Conservation (phyloP, 1,139 yeast species). For the Lodderomyces parapsilosis region DNA sequence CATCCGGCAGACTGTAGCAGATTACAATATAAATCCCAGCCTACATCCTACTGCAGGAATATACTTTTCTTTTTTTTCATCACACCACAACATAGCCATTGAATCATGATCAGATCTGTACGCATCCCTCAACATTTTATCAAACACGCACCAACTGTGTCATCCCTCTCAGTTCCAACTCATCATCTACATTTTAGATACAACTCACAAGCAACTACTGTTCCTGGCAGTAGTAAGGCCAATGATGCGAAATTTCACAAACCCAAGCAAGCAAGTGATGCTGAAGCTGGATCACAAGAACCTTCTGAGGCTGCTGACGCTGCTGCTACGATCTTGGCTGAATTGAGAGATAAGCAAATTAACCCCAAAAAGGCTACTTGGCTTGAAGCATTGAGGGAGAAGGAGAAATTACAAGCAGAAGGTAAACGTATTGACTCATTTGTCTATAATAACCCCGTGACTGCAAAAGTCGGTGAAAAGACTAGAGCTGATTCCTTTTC, state of each 20-base stretch:
- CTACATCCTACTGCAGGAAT: background rate
- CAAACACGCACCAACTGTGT: background rate
- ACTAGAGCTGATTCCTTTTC: slow-evolving; percentile 77
- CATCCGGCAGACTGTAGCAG: no score
- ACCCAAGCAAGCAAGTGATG: slow-evolving; percentile 23
- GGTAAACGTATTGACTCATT: slow-evolving; percentile 72
- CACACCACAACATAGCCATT: background rate
- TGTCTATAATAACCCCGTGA: slow-evolving; percentile 69
- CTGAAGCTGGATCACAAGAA: slow-evolving; percentile 33
- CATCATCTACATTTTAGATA: background rate
- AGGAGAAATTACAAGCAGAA: slow-evolving; percentile 65
- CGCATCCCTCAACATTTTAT: background rate
- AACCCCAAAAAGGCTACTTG: slow-evolving; percentile 67
- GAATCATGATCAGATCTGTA: slow-evolving; percentile 1
- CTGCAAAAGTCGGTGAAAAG: slow-evolving; percentile 68
- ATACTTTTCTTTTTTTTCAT: background rate
- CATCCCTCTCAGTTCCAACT: background rate
- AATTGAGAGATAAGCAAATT: slow-evolving; percentile 35
- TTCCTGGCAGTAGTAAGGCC: background rate
- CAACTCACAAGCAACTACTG: background rate
- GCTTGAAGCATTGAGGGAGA: slow-evolving; percentile 78
- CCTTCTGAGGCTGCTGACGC: slow-evolving; percentile 70
- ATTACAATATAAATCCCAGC: background rate
- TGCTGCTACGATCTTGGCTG: slow-evolving; percentile 61
- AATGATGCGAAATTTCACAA: slow-evolving; percentile 27